phyloP scores from a whole-genome alignment of 2,329 filamentous ascomycete genomes.

The Trichophyton verrucosum region DNA sequence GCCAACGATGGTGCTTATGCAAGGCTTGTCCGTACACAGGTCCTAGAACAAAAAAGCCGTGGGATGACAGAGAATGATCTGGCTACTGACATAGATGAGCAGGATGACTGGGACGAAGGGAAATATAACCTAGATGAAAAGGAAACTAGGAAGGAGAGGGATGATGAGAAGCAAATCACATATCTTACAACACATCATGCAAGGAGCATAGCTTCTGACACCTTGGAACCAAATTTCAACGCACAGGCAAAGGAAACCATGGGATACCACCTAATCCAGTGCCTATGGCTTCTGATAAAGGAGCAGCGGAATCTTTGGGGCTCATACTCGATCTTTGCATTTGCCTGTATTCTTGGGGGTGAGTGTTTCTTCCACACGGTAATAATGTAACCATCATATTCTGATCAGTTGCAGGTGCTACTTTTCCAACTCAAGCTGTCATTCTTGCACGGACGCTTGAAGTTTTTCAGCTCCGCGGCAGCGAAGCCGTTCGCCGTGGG shows the following conservation, averaged over 20 bases:
- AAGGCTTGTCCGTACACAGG: slow-evolving; percentile 31
- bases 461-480: slow-evolving; percentile 43
- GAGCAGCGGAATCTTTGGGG: background rate
- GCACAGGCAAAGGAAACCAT: background rate
- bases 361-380: slow-evolving; percentile 5
- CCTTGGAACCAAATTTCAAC: slow-evolving; percentile 6
- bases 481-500: slow-evolving; percentile 39
- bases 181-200: background rate
- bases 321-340: slow-evolving; percentile 28
- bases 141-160: slow-evolving; percentile 10
- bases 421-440: slow-evolving; percentile 45
- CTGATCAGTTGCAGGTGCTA: slow-evolving; percentile 40
- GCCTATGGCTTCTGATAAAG: slow-evolving; percentile 10
- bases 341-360: slow-evolving; percentile 40
- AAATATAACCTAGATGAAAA: background rate
- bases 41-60: slow-evolving; percentile 12
- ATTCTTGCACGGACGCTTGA: slow-evolving; percentile 51
- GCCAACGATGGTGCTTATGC: slow-evolving; percentile 30
- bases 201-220: slow-evolving; percentile 12
- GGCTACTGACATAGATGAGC: background rate
- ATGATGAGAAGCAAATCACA: slow-evolving; percentile 14
- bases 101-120: background rate
- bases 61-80: background rate
- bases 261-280: slow-evolving; percentile 18
- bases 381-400: background rate